Evolutionary conservation across 441 rosid species (phyloP), one percentile per base, ranked within the genome.

Genomic region (Corymbia citriodora): DNA sequence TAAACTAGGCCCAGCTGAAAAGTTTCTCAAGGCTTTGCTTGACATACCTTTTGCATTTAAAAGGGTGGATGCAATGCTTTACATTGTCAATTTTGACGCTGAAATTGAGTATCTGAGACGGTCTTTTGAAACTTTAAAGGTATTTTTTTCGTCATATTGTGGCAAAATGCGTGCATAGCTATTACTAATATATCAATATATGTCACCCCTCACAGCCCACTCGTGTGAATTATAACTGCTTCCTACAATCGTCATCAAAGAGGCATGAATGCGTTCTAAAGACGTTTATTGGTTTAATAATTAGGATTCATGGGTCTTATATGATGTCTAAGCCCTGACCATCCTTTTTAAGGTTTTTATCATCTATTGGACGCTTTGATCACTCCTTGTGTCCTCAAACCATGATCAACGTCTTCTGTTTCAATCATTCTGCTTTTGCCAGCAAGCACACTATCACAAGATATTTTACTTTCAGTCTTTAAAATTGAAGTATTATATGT

Each of bases 1-100:
- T 81, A 97, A 97, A 93, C 91, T 97, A 27, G 98, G 99, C 40
- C 97, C 96, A 40, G 99, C 99, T 1, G 99, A 98, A 93, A 98
- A 95, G 92, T 98, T 98, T 87, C 97, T 98, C 82, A 98, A 88
- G 93, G 97, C 96, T 31, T 92, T 98, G 88, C 95, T 98, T 23
- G 94, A 95, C 29, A 93, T 98, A 89, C 99, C 99, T 87, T 97
- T 95, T 29, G 97, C 99, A 45, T 98, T 98, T 88, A 96, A 95
- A 92, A 95, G 99, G 90, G 95, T 95, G 2, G 96, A 95, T 90
- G 99, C 99, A 12, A 95, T 98, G 98, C 97, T 98, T 90, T 98
- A 98, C 89, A 91, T 97, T 31, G 95, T 94, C 52, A 98, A 96
- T 91, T 98, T 97, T 27, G 98, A 97, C 17, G 93, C 99, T 21